Conservation (phyloP, 805 yeast genomes). For the Pichia heedii region DNA sequence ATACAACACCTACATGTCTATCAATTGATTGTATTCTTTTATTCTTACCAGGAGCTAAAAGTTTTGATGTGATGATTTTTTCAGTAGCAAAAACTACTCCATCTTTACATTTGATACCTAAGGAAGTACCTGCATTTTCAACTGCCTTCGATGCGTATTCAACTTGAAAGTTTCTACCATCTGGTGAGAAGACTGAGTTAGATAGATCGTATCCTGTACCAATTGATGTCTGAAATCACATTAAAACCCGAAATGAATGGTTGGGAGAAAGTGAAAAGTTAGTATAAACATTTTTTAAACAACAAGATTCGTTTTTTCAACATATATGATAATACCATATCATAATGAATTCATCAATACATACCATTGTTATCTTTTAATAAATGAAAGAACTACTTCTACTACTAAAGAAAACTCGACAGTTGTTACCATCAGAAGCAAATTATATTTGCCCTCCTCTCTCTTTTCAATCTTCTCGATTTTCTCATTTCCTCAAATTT, state of each 20-base stretch:
- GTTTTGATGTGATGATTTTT: slow-evolving; percentile 76
- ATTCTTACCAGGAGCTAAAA: slow-evolving; percentile 83
- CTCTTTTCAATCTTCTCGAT: too few species aligned
- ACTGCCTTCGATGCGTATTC: slow-evolving; percentile 97
- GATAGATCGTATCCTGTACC: slow-evolving; percentile 99
- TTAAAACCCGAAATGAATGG: too few species aligned
- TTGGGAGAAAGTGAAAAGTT: background rate
- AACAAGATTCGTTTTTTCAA: too few species aligned
- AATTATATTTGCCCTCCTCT: too few species aligned
- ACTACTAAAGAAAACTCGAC: too few species aligned
- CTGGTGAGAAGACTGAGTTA: slow-evolving; percentile 90
- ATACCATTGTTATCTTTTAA: too few species aligned
- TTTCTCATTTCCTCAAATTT: too few species aligned
- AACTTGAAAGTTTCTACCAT: slow-evolving; percentile 93
- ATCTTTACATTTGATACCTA: slow-evolving; percentile 86
- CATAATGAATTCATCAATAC: too few species aligned
- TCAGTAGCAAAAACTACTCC: slow-evolving; percentile 98
- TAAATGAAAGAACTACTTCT: too few species aligned
- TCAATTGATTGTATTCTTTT: slow-evolving; percentile 89
- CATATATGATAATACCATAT: too few species aligned
- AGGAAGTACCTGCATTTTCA: slow-evolving; percentile 92
- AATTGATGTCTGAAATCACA: slow-evolving; percentile 64
- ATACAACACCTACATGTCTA: slow-evolving; percentile 87
- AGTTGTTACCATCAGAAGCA: too few species aligned
- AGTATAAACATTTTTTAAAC: too few species aligned